phyloP scores from a whole-genome alignment of 345 rosid genomes.

The Capsella bursapastoris region DNA sequence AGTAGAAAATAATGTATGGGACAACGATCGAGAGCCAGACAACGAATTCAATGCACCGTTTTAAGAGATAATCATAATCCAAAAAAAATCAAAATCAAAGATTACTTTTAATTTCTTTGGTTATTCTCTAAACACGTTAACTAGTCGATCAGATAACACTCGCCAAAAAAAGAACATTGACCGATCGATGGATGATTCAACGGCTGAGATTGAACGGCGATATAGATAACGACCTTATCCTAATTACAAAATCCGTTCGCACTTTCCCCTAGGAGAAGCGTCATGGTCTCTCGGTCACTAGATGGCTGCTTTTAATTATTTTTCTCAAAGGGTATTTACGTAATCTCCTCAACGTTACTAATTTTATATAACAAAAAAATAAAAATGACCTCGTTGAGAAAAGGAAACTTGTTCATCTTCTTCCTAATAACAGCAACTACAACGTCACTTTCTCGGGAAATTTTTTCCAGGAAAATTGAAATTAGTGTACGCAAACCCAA shows the following conservation, averaged over 20 bases:
- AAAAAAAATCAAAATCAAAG: not conserved
- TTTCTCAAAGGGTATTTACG: slow-evolving; percentile 3
- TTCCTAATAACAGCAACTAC: not conserved
- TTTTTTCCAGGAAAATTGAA: not conserved
- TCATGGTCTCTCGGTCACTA: not conserved
- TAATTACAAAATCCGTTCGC: not conserved
- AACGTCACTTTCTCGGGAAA: slow-evolving; percentile 7
- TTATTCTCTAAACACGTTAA: not conserved
- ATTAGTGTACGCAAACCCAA: not conserved
- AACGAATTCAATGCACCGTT: not conserved
- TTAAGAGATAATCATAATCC: not conserved
- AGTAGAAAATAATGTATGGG: not conserved
- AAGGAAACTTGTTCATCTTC: slow-evolving; percentile 9
- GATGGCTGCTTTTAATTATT: not conserved
- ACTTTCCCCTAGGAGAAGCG: slow-evolving; percentile 19
- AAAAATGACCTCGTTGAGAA: not conserved
- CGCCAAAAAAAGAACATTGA: not conserved
- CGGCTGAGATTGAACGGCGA: slow-evolving; percentile 28
- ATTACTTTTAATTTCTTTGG: not conserved
- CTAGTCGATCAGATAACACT: not conserved
- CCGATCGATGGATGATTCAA: not conserved
- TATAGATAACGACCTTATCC: slow-evolving; percentile 20
- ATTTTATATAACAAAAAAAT: not conserved
- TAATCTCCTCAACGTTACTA: not conserved
- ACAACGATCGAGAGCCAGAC: not conserved